Percentiles rank a stretch among this genome's conserved stretches.
Evolutionary conservation across 1,139 yeast species (phyloP).

Genomic region (Debaryomyces sp.): DNA sequence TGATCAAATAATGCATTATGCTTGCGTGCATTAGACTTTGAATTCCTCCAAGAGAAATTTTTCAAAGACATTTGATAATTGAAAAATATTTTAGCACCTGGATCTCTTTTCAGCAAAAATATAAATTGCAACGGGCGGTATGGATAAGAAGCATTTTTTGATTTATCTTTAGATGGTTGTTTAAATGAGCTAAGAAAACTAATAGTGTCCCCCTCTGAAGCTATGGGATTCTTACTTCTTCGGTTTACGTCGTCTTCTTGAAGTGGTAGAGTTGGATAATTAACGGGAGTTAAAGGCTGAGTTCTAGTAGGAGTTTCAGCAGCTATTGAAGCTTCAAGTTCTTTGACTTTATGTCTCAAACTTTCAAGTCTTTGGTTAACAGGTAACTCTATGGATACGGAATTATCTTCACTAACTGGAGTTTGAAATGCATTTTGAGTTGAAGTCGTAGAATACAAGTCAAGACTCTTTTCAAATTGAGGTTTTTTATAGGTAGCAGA

Average conservation of each 20-base stretch:
- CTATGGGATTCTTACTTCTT: constrained; percentile 3
- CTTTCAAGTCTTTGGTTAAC: constrained; percentile 11
- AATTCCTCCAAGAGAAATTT: not conserved
- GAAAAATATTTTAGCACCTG: constrained; percentile 8
- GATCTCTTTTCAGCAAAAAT: constrained; percentile 11
- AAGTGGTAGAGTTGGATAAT: not conserved
- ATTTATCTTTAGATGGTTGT: not conserved
- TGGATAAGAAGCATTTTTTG: constrained; percentile 5
- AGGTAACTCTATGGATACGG: not conserved
- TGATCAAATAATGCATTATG: not conserved
- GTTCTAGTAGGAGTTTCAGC: constrained; percentile 6
- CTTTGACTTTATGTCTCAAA: constrained; percentile 10
- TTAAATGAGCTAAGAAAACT: constrained; percentile 9
- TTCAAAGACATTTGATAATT: constrained; percentile 6
- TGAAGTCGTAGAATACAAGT: not conserved
- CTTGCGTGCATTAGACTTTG: not conserved
- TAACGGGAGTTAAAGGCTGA: not conserved
- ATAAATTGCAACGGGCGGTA: constrained; percentile 10
- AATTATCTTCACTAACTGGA: not conserved
- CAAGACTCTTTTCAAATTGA: not conserved
- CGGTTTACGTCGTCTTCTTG: not conserved
- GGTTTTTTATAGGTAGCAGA: constrained; percentile 4
- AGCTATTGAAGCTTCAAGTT: constrained; percentile 15
- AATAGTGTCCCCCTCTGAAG: constrained; percentile 2
- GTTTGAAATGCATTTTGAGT: not conserved